Conservation (phyloP, 2,329 filamentous ascomycete species). For the Xylariaceae sp. region DNA sequence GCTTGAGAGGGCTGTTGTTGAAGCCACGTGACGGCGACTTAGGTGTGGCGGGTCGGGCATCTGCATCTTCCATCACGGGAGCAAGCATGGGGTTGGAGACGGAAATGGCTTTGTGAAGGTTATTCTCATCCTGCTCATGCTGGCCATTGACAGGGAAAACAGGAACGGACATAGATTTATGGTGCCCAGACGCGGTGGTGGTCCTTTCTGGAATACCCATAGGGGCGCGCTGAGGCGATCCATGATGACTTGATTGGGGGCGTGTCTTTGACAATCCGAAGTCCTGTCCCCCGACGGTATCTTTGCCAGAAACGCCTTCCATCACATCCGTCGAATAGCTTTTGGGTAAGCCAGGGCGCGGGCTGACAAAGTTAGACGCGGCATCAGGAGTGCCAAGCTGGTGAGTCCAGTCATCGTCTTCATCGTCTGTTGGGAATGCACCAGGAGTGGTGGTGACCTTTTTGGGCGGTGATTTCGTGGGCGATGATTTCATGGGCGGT, state of each 20-base stretch:
- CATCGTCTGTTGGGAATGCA: constrained; percentile 56
- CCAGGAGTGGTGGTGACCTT: constrained; percentile 46
- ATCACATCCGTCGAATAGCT: constrained; percentile 59
- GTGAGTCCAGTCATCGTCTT: constrained; percentile 62
- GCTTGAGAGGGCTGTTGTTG: constrained; percentile 77
- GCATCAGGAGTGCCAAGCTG: constrained; percentile 41
- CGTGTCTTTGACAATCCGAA: constrained; percentile 42
- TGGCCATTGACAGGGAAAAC: constrained; percentile 37
- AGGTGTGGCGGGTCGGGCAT: constrained; percentile 42
- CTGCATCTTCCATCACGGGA: constrained; percentile 42
- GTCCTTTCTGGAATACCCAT: constrained; percentile 25
- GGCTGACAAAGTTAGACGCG: constrained; percentile 36
- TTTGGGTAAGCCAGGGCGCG: constrained; percentile 54
- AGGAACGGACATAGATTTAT: constrained; percentile 62
- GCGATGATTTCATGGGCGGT: constrained; percentile 37
- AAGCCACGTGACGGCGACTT: constrained; percentile 55
- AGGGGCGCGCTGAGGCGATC: constrained; percentile 35
- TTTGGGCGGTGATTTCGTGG: constrained; percentile 30
- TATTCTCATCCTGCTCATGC: constrained; percentile 29
- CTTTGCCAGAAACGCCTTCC: constrained; percentile 50
- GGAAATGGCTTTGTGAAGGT: constrained; percentile 57
- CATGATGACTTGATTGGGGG: constrained; percentile 28
- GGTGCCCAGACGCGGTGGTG: constrained; percentile 42
- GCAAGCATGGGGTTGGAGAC: constrained; percentile 52
- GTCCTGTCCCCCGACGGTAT: constrained; percentile 44